A percentile compares a stretch with the other conserved stretches of the same genome.
Evolutionary conservation across 2,329 filamentous ascomycete species (phyloP).

Genomic region (Thelonectria rubi): DNA sequence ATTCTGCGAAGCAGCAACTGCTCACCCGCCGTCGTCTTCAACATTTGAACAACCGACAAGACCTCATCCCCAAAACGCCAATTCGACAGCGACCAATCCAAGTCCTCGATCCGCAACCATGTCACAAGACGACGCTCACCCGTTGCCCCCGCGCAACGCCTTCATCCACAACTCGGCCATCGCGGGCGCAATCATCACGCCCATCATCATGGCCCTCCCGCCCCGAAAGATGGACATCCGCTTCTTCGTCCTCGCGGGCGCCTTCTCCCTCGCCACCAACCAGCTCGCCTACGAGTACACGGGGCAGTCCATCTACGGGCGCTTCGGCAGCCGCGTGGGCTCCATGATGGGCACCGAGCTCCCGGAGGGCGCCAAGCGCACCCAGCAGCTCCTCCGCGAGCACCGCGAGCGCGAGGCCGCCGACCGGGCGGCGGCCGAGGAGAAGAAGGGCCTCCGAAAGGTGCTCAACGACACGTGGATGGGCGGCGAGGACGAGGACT

Average conservation of each 20-base stretch:
- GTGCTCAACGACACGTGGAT: conserved; percentile 64
- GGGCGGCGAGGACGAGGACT: conserved; percentile 64
- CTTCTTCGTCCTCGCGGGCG: conserved; percentile 58
- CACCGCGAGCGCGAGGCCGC: conserved; percentile 54
- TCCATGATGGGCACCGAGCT: conserved; percentile 62
- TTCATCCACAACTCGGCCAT: conserved; percentile 60
- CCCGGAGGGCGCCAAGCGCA: conserved; percentile 63
- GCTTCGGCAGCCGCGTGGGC: conserved; percentile 54
- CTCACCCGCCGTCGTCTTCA: background rate
- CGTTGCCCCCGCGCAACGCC: conserved; percentile 47
- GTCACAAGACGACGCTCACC: conserved; percentile 41
- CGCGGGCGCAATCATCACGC: conserved; percentile 56
- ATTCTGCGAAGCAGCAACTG: conserved; percentile 4
- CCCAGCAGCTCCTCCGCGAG: conserved; percentile 57
- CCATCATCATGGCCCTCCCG: conserved; percentile 60
- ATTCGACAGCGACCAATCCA: conserved; percentile 4
- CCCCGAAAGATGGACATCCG: conserved; percentile 62
- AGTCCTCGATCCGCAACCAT: conserved; percentile 30
- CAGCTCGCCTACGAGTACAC: conserved; percentile 66
- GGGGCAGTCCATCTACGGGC: conserved; percentile 60
- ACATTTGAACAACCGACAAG: conserved; percentile 9
- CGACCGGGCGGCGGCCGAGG: conserved; percentile 40
- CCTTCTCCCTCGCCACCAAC: conserved; percentile 62
- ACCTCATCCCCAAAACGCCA: background rate
- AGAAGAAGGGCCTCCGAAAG: conserved; percentile 46